Conservation (phyloP, 257 asterid species). For the Nicotiana paniculata region DNA sequence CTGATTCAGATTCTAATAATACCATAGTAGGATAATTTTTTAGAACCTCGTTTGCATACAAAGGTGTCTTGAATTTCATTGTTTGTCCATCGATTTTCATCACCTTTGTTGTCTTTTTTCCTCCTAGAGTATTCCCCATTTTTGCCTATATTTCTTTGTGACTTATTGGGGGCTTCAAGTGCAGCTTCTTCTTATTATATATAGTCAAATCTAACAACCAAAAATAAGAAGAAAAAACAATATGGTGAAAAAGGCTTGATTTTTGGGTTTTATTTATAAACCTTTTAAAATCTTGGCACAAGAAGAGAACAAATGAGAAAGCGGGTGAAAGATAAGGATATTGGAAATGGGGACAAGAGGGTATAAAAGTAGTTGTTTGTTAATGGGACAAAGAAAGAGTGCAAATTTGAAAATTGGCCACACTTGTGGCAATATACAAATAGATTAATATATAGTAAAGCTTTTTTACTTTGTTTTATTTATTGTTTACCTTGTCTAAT, state of each 20-base stretch:
- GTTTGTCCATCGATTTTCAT: slow-evolving; percentile 81
- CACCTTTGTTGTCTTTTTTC: slow-evolving; percentile 51
- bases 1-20: slow-evolving; percentile 69
- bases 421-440: slow-evolving; percentile 2
- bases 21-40: slow-evolving; percentile 57
- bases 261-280: background rate
- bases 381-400: slow-evolving; percentile 45
- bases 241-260: background rate
- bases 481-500: background rate
- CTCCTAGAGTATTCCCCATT: slow-evolving; percentile 82
- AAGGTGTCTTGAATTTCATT: slow-evolving; percentile 52
- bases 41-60: slow-evolving; percentile 55
- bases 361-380: background rate
- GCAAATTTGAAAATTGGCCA: slow-evolving; percentile 32
- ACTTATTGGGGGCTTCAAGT: background rate
- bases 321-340: slow-evolving; percentile 13
- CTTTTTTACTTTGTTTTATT: background rate
- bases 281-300: background rate
- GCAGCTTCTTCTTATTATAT: background rate
- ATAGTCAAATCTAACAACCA: background rate
- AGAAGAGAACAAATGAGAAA: background rate
- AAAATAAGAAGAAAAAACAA: background rate
- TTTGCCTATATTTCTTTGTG: background rate
- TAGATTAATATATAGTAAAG: too few species aligned
- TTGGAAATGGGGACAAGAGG: slow-evolving; percentile 20